Evolutionary conservation across 2,329 filamentous ascomycete genomes (phyloP).

Genomic region (Samsoniella hepiali): DNA sequence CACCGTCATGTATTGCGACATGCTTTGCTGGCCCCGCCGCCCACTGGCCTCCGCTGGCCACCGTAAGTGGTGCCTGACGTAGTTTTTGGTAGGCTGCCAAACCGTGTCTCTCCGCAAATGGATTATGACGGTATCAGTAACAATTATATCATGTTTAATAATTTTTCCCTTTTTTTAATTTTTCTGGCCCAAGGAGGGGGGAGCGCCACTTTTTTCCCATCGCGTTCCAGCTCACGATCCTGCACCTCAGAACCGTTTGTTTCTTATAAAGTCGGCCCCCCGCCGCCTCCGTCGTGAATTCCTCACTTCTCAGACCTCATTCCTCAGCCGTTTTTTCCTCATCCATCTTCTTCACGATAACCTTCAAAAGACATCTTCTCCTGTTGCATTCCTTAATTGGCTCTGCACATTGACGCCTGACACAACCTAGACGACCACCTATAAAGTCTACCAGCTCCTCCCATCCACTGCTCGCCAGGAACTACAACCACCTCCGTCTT

Average conservation of each 20-base stretch:
- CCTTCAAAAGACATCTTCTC: neutral
- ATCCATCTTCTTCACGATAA: neutral
- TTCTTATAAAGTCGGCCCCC: slow-evolving; percentile 15
- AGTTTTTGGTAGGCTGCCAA: neutral
- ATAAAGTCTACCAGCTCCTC: neutral
- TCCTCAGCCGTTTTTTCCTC: neutral
- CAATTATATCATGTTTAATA: neutral
- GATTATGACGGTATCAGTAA: neutral
- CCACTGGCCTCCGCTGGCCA: neutral
- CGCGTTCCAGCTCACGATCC: slow-evolving; percentile 9
- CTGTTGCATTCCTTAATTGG: slow-evolving; percentile 14
- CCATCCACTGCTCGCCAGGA: neutral
- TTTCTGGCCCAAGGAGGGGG: neutral
- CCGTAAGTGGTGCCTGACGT: slow-evolving; percentile 5
- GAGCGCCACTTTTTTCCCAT: neutral
- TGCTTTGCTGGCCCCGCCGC: neutral
- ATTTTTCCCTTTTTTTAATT: neutral
- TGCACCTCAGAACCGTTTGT: neutral
- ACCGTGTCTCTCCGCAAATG: slow-evolving; percentile 7
- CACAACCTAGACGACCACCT: neutral
- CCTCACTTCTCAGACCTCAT: slow-evolving; percentile 4
- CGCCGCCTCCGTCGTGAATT: slow-evolving; percentile 12
- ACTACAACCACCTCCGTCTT: neutral
- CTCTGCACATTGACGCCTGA: neutral
- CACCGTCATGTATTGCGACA: slow-evolving; percentile 17